A percentile compares a stretch with the other conserved stretches of the same genome.
These are phyloP conservation scores for Ascochyta lentis DNA, from an alignment of 2,329 filamentous ascomycete genomes.

Conservation along the genomic window DNA sequence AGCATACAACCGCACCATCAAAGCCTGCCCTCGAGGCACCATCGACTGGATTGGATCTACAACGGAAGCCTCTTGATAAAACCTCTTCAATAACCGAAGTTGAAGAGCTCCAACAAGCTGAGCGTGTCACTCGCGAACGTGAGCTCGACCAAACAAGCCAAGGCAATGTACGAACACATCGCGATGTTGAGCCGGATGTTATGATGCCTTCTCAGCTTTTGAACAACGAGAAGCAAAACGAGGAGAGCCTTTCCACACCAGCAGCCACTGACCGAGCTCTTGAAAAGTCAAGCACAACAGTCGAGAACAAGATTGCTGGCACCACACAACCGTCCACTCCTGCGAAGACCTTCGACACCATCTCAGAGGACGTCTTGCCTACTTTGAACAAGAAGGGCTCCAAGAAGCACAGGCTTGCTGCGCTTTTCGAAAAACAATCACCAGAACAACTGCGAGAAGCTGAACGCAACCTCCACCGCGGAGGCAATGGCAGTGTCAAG, in stretches of 20 bases:
- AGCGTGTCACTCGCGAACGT: background rate
- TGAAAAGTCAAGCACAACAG: background rate
- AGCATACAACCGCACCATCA: background rate
- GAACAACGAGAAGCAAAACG: no score
- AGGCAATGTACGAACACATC: no score
- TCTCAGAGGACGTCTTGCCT: constrained; percentile 18
- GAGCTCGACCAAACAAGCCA: background rate
- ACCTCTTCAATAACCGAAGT: background rate
- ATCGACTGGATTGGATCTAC: background rate
- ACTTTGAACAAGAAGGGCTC: constrained; percentile 47
- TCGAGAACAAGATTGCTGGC: background rate
- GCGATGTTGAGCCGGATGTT: no score
- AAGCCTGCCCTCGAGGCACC: background rate
- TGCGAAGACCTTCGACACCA: constrained; percentile 12
- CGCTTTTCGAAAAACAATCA: constrained; percentile 40
- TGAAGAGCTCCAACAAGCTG: background rate
- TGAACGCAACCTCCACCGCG: constrained; percentile 22
- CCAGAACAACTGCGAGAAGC: constrained; percentile 13
- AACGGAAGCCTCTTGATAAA: background rate
- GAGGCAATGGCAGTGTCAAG: constrained; percentile 29
- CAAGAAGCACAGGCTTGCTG: constrained; percentile 46
- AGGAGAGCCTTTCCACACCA: background rate
- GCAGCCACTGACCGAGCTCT: background rate
- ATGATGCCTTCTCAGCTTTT: no score
- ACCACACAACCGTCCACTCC: background rate